Evolutionary conservation across 2,329 filamentous ascomycete species (phyloP), one percentile per base, ranked within the genome.

Genomic region (Penicillium sp.): DNA sequence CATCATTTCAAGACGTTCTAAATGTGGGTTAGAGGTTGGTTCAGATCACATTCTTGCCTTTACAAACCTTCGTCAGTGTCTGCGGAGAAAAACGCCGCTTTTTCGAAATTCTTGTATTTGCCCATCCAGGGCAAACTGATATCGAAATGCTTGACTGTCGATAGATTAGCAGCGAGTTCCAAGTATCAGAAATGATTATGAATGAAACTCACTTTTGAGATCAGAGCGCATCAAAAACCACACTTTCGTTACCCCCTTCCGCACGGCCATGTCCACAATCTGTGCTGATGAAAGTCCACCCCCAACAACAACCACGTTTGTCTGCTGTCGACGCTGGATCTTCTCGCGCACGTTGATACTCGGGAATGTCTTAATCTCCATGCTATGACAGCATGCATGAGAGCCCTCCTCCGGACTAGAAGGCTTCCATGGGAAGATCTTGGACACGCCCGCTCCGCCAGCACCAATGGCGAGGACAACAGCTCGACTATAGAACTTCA

Each of bases 201-300:
- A 10, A 5, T 4, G 11, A 1, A 11, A 65, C 71, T 59, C 63
- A 82, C 83, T 61, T 77, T 76, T 68, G 63, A 77, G 50, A 43
- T 72, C 74, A 21, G 81, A 79, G 31, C 90, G 82, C 82, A 92
- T 87, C 26, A 93, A 68, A 51, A 90, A 83, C 79, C 83, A 90
- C 0, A 93, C 86, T 60, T 86, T 88, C 1, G 78, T 81, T 0
- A 90, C 86, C 0, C 89, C 88, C 24, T 80, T 79, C 9, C 83
- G 81, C 56, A 92, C 75, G 1, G 85, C 85, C 47, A 89, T 79
- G 66, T 91, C 88, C 0, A 85, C 81, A 19, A 93, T 78, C 69
- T 93, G 90, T 0, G 89, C 88, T 22, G 88, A 90, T 0, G 90
- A 92, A 4, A 93, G 75, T 0, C 90, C 90, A 1, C 90, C 90